Percentiles rank a stretch among this genome's conserved stretches.
Evolutionary conservation across 495 filamentous ascomycete genomes (phyloP).

Genomic region (Annulohypoxylon nitens): DNA sequence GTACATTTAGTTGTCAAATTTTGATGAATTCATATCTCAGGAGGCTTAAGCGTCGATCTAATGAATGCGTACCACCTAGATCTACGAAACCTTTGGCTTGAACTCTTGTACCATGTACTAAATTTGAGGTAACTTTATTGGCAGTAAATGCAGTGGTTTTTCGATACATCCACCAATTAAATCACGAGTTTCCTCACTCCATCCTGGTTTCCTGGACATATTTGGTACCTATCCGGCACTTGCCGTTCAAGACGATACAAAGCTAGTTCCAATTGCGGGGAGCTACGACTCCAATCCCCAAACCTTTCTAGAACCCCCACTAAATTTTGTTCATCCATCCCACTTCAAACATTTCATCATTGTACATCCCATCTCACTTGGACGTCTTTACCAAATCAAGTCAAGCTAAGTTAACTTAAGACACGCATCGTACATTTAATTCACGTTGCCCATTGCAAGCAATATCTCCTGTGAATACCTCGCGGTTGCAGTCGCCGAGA

Average conservation of each 20-base stretch:
- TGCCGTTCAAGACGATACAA: background rate
- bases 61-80: too few relatives aligned
- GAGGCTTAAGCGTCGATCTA: too few relatives aligned
- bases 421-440: background rate
- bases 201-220: background rate
- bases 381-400: background rate
- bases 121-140: too few relatives aligned
- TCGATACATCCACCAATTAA: too few relatives aligned
- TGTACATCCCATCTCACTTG: background rate
- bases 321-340: slow-evolving; percentile 13
- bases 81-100: too few relatives aligned
- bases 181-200: background rate
- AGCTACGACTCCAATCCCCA: background rate
- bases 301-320: background rate
- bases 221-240: background rate
- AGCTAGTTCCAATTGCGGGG: background rate
- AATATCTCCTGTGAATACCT: background rate
- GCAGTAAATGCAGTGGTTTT: background rate
- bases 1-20: too few relatives aligned
- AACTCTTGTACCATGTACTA: too few relatives aligned
- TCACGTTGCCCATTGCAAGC: background rate
- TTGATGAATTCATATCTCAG: too few relatives aligned
- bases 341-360: slow-evolving; percentile 19
- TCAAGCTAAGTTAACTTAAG: background rate
- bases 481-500: slow-evolving; percentile 41